Evolutionary conservation across 108 stramenopile genomes (phyloP).

Genomic region (Licmophora abbreviata): DNA sequence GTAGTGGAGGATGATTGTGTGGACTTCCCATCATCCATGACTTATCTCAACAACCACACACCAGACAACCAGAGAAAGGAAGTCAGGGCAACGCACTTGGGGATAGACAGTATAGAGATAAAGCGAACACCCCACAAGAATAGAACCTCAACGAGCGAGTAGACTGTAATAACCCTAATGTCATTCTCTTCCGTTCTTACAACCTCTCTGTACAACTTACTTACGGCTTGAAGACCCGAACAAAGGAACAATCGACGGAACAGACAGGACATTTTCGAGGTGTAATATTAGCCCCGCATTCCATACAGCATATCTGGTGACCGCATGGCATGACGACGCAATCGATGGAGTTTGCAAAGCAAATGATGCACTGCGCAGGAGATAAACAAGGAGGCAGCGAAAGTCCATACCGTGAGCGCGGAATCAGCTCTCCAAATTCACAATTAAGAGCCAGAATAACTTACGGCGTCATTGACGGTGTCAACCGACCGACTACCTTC

Average conservation of each 20-base stretch:
- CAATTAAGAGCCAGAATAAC: background rate
- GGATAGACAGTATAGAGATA: no score
- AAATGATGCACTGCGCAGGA: conserved; percentile 50
- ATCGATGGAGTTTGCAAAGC: conserved; percentile 51
- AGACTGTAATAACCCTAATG: no score
- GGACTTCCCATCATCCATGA: no score
- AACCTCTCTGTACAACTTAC: no score
- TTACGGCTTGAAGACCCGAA: conserved; percentile 32
- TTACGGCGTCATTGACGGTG: conserved; percentile 2
- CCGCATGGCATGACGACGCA: conserved; percentile 78
- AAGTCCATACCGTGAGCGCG: background rate
- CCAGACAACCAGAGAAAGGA: no score
- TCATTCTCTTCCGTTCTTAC: no score
- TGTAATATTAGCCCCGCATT: conserved; percentile 41
- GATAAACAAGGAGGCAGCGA: background rate
- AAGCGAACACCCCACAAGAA: no score
- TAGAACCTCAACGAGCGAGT: no score
- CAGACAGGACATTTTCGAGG: conserved; percentile 62
- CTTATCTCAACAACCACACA: no score
- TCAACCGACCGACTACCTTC: background rate
- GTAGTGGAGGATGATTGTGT: background rate
- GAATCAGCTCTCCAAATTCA: background rate
- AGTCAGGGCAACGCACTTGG: no score
- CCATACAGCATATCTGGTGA: conserved; percentile 68
- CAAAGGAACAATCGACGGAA: conserved; percentile 44